Conservation (phyloP, 805 yeast genomes). For the Schizosaccharomyces japonicus region DNA sequence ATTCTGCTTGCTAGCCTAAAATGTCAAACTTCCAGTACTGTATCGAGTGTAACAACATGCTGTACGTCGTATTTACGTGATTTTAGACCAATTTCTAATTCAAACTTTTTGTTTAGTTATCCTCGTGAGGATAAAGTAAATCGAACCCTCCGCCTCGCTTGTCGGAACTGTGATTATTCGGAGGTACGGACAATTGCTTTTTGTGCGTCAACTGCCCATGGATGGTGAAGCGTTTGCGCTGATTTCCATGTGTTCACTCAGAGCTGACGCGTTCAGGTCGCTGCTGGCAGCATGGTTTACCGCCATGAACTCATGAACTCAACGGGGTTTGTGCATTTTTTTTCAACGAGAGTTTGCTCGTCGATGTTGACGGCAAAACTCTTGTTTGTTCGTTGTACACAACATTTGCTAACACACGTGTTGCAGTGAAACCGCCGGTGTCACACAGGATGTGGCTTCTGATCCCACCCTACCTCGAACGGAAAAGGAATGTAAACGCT, state of each 20-base stretch:
- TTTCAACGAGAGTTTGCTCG: too few relatives aligned
- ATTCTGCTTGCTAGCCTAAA: neutral
- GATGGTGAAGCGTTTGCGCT: neutral
- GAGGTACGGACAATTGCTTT: neutral
- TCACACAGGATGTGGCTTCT: conserved; percentile 77
- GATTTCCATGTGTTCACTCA: neutral
- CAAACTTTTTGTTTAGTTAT: neutral
- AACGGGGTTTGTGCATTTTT: neutral
- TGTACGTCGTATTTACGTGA: neutral
- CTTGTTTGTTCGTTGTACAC: neutral
- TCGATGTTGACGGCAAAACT: too few relatives aligned
- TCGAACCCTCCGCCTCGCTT: neutral
- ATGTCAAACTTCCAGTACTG: conserved; percentile 5
- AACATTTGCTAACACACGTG: neutral
- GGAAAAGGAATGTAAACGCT: conserved; percentile 76
- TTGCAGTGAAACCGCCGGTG: conserved; percentile 66
- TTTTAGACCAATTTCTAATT: neutral
- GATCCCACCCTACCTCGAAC: conserved; percentile 97
- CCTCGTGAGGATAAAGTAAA: conserved; percentile 1
- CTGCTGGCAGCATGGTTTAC: neutral
- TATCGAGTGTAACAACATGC: conserved; percentile 5
- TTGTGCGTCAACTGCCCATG: neutral
- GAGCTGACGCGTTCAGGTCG: neutral
- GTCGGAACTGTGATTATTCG: conserved; percentile 4
- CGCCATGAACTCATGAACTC: neutral